These are phyloP conservation scores for Anthracocystis setariae DNA, from an alignment of 1,284 basidiomycete species.

Conservation along the genomic window DNA sequence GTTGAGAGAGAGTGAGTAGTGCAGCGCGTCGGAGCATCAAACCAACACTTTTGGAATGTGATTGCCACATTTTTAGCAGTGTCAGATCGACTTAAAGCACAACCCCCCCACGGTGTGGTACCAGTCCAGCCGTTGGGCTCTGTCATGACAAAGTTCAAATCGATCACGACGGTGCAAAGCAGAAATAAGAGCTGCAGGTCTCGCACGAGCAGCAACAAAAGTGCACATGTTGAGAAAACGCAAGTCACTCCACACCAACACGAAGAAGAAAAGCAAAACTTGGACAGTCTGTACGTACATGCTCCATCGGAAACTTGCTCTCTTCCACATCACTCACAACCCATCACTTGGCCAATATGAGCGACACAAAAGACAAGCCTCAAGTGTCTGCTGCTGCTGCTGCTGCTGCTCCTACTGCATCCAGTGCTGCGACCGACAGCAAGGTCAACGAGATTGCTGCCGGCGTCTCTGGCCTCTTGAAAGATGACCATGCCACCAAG, in stretches of 20 bases:
- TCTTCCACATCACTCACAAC: background rate
- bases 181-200: background rate
- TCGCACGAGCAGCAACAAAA: constrained; percentile 18
- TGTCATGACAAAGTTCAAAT: background rate
- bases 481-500: constrained; percentile 15
- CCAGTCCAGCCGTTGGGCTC: too few species aligned
- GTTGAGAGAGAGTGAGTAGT: constrained; percentile 8
- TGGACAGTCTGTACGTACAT: background rate
- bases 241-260: constrained; percentile 39
- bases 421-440: constrained; percentile 20
- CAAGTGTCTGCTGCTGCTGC: constrained; percentile 17
- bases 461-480: constrained; percentile 53
- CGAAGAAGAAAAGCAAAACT: constrained; percentile 31
- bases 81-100: too few species aligned
- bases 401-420: constrained; percentile 9
- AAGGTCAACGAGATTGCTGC: constrained; percentile 54
- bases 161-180: constrained; percentile 24
- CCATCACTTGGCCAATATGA: constrained; percentile 18
- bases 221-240: too few species aligned
- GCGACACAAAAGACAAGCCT: constrained; percentile 34
- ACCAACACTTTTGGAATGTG: background rate
- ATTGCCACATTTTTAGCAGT: background rate
- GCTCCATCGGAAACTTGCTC: background rate
- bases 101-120: too few species aligned
- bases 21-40: constrained; percentile 30